A percentile compares a stretch with the other conserved stretches of the same genome.
Evolutionary conservation across 2,329 filamentous ascomycete species (phyloP).

Genomic region (Verticillium nubilum): DNA sequence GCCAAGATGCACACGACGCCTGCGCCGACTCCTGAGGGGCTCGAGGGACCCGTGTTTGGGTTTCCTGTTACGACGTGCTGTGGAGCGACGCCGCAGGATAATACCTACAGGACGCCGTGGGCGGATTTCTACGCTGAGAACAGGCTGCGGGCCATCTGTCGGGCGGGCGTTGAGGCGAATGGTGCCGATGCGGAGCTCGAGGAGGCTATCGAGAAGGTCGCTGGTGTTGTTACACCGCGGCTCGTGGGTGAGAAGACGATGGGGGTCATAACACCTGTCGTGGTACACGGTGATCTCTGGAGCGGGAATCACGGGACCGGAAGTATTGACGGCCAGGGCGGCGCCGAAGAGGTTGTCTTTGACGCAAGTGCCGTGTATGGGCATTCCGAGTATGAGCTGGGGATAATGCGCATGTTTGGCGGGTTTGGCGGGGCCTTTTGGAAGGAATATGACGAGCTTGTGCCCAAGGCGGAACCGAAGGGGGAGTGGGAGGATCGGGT

Average conservation of each 20-base stretch:
- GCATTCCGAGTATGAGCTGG: conserved; percentile 84
- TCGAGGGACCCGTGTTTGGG: conserved; percentile 63
- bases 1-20: conserved; percentile 73
- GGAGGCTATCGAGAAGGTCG: conserved; percentile 59
- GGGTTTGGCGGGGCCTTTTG: conserved; percentile 71
- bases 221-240: conserved; percentile 62
- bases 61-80: conserved; percentile 85
- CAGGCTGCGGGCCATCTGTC: conserved; percentile 61
- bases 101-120: conserved; percentile 69
- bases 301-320: conserved; percentile 74
- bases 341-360: conserved; percentile 69
- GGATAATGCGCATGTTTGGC: conserved; percentile 96
- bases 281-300: conserved; percentile 93
- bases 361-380: conserved; percentile 79
- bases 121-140: conserved; percentile 79
- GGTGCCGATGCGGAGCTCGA: conserved; percentile 59
- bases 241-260: conserved; percentile 67
- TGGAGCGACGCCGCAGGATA: conserved; percentile 78
- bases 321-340: conserved; percentile 45
- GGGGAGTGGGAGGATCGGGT: conserved; percentile 84
- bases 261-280: conserved; percentile 63
- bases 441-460: conserved; percentile 68
- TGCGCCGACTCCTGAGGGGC: conserved; percentile 58
- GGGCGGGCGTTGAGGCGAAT: conserved; percentile 52
- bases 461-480: conserved; percentile 74